Percentiles rank a stretch among this genome's conserved stretches.
Evolutionary conservation across 352 stramenopile species (phyloP).

Genomic region (Globisporangium echinulatum): DNA sequence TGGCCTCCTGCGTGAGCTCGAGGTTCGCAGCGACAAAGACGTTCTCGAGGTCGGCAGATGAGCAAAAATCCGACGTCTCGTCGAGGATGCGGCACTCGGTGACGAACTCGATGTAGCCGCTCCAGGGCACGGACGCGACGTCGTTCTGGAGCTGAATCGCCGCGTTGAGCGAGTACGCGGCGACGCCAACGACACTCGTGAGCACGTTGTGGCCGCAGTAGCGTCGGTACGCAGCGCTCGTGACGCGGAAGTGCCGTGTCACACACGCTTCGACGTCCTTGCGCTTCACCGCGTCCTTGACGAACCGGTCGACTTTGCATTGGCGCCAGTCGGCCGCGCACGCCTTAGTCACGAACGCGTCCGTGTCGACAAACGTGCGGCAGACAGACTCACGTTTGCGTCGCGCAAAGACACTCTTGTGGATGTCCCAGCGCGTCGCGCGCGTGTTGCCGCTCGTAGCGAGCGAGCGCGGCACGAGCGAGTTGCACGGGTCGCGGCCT

Average conservation of each 20-base stretch:
- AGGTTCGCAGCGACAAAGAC: constrained; percentile 78
- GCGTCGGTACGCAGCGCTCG: constrained; percentile 51
- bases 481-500: constrained; percentile 65
- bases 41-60: constrained; percentile 62
- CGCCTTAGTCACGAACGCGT: constrained; percentile 56
- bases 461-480: constrained; percentile 47
- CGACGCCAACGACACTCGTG: constrained; percentile 36
- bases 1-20: constrained; percentile 68
- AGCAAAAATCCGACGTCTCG: constrained; percentile 62
- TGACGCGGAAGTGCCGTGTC: constrained; percentile 43
- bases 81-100: constrained; percentile 55
- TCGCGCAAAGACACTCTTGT: constrained; percentile 68
- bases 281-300: constrained; percentile 46
- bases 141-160: constrained; percentile 62
- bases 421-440: constrained; percentile 60
- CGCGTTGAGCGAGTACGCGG: constrained; percentile 26
- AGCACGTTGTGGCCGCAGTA: constrained; percentile 65
- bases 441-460: constrained; percentile 32
- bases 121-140: constrained; percentile 61
- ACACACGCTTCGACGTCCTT: constrained; percentile 58
- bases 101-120: constrained; percentile 66
- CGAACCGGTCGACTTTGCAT: constrained; percentile 72
- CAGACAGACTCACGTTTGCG: constrained; percentile 52
- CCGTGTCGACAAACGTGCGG: constrained; percentile 61
- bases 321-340: constrained; percentile 63